These are phyloP conservation scores for Epichloe uncinata DNA, from an alignment of 2,329 filamentous ascomycete species.

Conservation along the genomic window DNA sequence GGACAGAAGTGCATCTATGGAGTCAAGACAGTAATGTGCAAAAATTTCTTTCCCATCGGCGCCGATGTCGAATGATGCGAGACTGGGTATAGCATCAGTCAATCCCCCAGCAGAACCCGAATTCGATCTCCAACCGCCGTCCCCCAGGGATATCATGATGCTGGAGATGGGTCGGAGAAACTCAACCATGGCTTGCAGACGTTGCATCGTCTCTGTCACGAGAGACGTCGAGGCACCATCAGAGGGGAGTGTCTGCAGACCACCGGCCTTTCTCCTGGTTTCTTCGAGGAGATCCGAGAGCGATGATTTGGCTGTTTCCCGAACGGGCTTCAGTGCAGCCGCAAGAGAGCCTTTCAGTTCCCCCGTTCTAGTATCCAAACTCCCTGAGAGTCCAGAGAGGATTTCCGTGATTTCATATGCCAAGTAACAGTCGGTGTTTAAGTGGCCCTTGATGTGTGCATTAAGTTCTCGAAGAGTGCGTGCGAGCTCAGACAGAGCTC, in stretches of 20 bases:
- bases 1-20: conserved; percentile 66
- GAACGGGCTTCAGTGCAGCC: conserved; percentile 75
- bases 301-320: conserved; percentile 83
- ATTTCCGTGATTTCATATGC: conserved; percentile 94
- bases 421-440: conserved; percentile 84
- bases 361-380: conserved; percentile 73
- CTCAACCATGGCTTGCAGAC: conserved; percentile 73
- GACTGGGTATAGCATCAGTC: conserved; percentile 53
- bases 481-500: conserved; percentile 66
- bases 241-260: conserved; percentile 53
- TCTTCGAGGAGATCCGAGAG: conserved; percentile 75
- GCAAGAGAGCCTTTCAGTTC: conserved; percentile 74
- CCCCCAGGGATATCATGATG: conserved; percentile 82
- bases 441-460: conserved; percentile 71
- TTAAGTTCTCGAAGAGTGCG: conserved; percentile 83
- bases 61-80: conserved; percentile 72
- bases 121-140: conserved; percentile 70
- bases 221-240: conserved; percentile 71
- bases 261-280: conserved; percentile 54
- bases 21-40: conserved; percentile 79
- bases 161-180: conserved; percentile 78
- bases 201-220: conserved; percentile 72
- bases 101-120: conserved; percentile 38
- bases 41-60: conserved; percentile 83
- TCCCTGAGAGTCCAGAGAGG: conserved; percentile 64